phyloP scores from a whole-genome alignment of 257 asterid species.

The Fraxinus quadrangulata region DNA sequence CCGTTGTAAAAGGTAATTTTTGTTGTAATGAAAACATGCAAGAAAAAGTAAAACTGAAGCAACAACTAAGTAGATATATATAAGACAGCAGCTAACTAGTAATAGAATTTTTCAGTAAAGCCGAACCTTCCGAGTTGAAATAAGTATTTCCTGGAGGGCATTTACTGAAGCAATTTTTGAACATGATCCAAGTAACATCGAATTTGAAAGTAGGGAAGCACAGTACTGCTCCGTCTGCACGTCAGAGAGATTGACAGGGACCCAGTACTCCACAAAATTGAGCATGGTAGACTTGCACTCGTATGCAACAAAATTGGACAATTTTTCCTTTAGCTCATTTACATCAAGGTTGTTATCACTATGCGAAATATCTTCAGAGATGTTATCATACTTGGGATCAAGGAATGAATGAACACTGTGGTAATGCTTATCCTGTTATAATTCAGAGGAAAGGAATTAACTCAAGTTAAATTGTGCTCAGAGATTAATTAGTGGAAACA shows the following conservation, averaged over 20 bases:
- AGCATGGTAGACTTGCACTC: constrained; percentile 30
- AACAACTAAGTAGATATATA: too few species aligned
- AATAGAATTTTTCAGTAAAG: constrained; percentile 11
- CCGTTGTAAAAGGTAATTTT: too few species aligned
- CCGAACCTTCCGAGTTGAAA: constrained; percentile 53
- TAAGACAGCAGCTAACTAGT: not conserved
- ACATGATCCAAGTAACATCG: constrained; percentile 41
- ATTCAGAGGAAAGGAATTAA: too few species aligned
- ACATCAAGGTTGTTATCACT: constrained; percentile 23
- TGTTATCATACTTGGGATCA: constrained; percentile 27
- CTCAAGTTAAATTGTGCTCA: too few species aligned
- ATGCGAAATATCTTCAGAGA: constrained; percentile 17
- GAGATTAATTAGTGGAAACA: too few species aligned
- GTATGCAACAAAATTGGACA: constrained; percentile 28
- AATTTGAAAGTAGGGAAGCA: constrained; percentile 51
- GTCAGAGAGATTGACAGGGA: constrained; percentile 61
- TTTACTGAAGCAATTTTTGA: constrained; percentile 23
- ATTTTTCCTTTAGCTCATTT: constrained; percentile 28
- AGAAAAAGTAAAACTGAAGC: too few species aligned
- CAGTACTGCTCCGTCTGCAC: constrained; percentile 67
- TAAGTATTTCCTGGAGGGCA: constrained; percentile 40
- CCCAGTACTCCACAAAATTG: constrained; percentile 65
- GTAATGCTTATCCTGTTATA: too few species aligned
- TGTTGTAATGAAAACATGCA: too few species aligned
- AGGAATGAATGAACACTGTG: constrained; percentile 22